Evolutionary conservation across 305 asterid genomes (phyloP).

Genomic region (Fraxinus velutina): DNA sequence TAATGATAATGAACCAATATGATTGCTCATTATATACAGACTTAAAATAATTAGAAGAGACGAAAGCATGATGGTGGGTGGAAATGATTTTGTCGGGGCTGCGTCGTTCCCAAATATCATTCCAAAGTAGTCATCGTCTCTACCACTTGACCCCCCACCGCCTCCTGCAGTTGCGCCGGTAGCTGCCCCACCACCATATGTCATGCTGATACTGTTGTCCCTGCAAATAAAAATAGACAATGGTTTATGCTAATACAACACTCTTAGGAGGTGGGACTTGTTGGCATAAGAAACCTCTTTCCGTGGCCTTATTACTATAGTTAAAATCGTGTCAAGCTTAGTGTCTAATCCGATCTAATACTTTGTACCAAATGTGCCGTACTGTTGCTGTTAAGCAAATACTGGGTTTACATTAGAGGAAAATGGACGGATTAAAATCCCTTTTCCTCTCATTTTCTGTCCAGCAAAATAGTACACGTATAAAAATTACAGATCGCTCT

Average conservation of each 20-base stretch:
- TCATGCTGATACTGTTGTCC: constrained; percentile 51
- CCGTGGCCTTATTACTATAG: background rate
- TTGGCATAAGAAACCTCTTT: background rate
- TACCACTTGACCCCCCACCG: constrained; percentile 19
- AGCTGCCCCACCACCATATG: constrained; percentile 56
- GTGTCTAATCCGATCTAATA: background rate
- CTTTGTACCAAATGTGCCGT: background rate
- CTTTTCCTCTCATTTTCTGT: background rate
- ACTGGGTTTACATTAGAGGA: background rate
- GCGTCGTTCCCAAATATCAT: constrained; percentile 62
- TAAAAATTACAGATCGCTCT: background rate
- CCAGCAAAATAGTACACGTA: background rate
- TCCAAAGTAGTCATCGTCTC: constrained; percentile 52
- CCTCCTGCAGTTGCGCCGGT: constrained; percentile 21
- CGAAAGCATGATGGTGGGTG: constrained; percentile 21
- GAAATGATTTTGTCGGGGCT: constrained; percentile 27
- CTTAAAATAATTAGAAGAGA: constrained; percentile 21
- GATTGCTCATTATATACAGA: constrained; percentile 29
- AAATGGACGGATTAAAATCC: background rate
- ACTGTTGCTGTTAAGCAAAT: background rate
- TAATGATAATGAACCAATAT: constrained; percentile 22
- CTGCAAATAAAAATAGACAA: constrained; percentile 26
- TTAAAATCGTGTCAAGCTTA: background rate
- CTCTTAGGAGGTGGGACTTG: background rate
- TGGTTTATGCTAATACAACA: background rate